Base-by-base conservation (phyloP, 2,329 filamentous ascomycete species). In the Decorospora gaudefroyi region DNA sequence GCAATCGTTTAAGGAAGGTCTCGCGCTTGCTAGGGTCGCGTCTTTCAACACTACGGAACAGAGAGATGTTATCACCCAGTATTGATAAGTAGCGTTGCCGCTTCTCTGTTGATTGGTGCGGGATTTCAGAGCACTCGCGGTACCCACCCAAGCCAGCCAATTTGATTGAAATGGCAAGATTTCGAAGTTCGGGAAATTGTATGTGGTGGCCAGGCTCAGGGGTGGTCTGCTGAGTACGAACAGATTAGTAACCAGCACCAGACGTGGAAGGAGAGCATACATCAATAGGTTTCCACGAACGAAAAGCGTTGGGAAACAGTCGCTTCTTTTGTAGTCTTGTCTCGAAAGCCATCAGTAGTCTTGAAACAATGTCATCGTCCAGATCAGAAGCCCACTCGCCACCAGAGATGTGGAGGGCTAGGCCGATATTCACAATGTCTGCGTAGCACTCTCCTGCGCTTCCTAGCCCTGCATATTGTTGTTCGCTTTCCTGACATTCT, bases 291-390 rank as follows among this genome's bases (percentile, higher is more conserved):
- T 3, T 36, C 23, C 22, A 19, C 16, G 33, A 7, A 13, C 8
- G n/a, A 19, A 44, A 38, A 25, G 9, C 11, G 22, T 16, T 29
- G 2, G 30, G 16, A 16, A 42, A 36, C 11, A 8, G 15, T 5
- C 21, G 18, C 17, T 18, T n/a, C 33, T 16, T 42, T 16, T 22
- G 40, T n/a, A 42, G 29, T 3, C 40, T 22, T 10, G 30, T 23
- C 16, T 35, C 40, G 9, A 42, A 15, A 10, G 31, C 40, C 16
- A 11, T 29, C 23, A 42, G 28, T n/a, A 42, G 31, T 25, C 36
- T 42, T 2, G 22, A 35, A 6, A 42, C n/a, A 13, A 35, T 25
- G 12, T 13, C 18, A n/a, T 42, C 40, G 17, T 36, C 33, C 19
- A 36, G 13, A 3, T 23, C 33, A 13, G 23, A 28, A 17, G 33